Percentiles rank a stretch among this genome's conserved stretches.
Conservation (phyloP, 331 rosid genomes). For the Spiraea crenata region DNA sequence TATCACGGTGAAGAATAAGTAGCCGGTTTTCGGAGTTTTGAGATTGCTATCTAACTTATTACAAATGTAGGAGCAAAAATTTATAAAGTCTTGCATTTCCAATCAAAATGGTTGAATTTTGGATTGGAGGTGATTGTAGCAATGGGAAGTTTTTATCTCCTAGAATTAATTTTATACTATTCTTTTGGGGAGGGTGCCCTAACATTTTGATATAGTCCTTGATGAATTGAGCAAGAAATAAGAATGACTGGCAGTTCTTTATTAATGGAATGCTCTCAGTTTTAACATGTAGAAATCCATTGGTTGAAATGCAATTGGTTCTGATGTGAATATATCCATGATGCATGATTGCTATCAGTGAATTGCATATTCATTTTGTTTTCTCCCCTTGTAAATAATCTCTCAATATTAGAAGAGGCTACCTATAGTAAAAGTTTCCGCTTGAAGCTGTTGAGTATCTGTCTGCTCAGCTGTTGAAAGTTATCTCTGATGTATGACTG, state of each 20-base stretch:
- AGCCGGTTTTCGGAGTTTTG: constrained; percentile 21
- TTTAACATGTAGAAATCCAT: constrained; percentile 9
- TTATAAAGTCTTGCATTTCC: constrained; percentile 13
- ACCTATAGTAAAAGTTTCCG: background rate
- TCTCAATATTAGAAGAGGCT: background rate
- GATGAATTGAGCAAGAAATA: constrained; percentile 23
- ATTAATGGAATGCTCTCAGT: background rate
- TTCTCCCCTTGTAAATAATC: background rate
- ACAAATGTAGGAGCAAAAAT: constrained; percentile 21
- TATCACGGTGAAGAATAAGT: constrained; percentile 58
- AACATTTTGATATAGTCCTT: constrained; percentile 16
- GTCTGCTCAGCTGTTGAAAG: background rate
- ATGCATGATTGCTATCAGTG: background rate
- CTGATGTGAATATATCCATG: background rate
- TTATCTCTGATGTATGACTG: background rate
- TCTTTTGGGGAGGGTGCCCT: constrained; percentile 30
- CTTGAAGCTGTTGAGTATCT: background rate
- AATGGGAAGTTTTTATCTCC: constrained; percentile 16
- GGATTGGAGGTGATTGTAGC: constrained; percentile 26
- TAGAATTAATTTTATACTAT: constrained; percentile 19
- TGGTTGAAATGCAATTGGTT: constrained; percentile 17
- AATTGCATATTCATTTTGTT: background rate
- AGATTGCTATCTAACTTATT: constrained; percentile 33
- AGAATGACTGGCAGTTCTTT: constrained; percentile 23
- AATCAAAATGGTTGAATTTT: background rate